Conservation (phyloP, 345 rosid species). For the Melastoma malabathricum region DNA sequence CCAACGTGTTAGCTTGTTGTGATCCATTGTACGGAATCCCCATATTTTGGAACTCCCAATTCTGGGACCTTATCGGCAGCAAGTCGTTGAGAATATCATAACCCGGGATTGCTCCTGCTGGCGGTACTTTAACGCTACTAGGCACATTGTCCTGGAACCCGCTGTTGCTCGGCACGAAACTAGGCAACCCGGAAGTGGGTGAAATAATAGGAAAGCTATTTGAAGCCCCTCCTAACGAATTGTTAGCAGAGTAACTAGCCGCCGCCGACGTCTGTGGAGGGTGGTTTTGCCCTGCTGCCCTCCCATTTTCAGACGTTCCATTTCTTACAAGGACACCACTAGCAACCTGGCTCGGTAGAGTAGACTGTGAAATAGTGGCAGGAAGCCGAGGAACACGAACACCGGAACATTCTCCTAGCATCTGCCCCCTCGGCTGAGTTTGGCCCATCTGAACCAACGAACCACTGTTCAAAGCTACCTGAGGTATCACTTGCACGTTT, state of each 20-base stretch:
- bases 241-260: conserved; percentile 36
- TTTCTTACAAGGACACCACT: conserved; percentile 34
- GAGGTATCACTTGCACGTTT: conserved; percentile 19
- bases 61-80: conserved; percentile 43
- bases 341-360: conserved; percentile 32
- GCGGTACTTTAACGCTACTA: conserved; percentile 30
- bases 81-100: conserved; percentile 49
- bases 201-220: conserved; percentile 51
- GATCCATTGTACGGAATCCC: conserved; percentile 42
- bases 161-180: conserved; percentile 30
- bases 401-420: conserved; percentile 19
- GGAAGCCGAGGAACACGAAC: conserved; percentile 26
- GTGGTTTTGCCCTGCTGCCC: conserved; percentile 30
- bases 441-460: conserved; percentile 44
- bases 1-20: conserved; percentile 31
- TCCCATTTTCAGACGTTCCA: conserved; percentile 35
- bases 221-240: conserved; percentile 27
- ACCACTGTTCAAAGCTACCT: conserved; percentile 24
- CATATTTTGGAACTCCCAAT: conserved; percentile 62
- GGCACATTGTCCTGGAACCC: conserved; percentile 47
- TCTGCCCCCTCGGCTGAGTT: conserved; percentile 29
- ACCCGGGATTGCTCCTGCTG: conserved; percentile 30
- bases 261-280: conserved; percentile 35
- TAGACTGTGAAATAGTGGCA: conserved; percentile 41
- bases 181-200: conserved; percentile 25